A percentile compares a stretch with the other conserved stretches of the same genome.
These are phyloP conservation scores for Ustilago esculenta DNA, from an alignment of 1,284 basidiomycete species.

Conservation along the genomic window DNA sequence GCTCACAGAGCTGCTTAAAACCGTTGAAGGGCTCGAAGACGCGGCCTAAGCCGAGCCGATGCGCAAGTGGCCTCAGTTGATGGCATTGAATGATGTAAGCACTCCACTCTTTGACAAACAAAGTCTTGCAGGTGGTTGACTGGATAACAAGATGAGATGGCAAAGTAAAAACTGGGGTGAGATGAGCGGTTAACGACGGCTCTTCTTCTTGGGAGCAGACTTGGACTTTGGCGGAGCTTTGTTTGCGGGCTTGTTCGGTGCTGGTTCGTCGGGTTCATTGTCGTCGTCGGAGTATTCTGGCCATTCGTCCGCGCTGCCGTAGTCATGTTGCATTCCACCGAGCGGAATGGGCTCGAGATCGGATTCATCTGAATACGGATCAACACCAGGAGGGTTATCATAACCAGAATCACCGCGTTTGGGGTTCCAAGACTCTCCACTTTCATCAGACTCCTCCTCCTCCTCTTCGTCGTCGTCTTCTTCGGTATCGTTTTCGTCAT, in stretches of 20 bases:
- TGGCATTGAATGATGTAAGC: no score
- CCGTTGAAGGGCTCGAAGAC: slow-evolving; percentile 59
- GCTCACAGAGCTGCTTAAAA: slow-evolving; percentile 57
- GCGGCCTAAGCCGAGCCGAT: slow-evolving; percentile 14
- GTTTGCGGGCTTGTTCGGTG: slow-evolving; percentile 7
- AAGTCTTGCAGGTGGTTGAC: no score
- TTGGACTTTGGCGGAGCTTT: not conserved
- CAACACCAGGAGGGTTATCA: slow-evolving; percentile 33
- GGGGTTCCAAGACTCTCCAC: slow-evolving; percentile 18
- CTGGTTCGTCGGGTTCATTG: slow-evolving; percentile 11
- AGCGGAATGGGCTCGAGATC: slow-evolving; percentile 58
- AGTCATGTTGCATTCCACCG: slow-evolving; percentile 47
- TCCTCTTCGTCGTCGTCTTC: slow-evolving; percentile 6
- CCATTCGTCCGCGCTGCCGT: slow-evolving; percentile 36
- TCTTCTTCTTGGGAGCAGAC: slow-evolving; percentile 9
- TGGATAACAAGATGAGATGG: no score
- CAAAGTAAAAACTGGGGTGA: no score
- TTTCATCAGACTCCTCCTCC: slow-evolving; percentile 16
- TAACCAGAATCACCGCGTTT: slow-evolving; percentile 16
- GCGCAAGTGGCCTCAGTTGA: no score
- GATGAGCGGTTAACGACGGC: slow-evolving; percentile 15
- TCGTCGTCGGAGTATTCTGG: slow-evolving; percentile 30
- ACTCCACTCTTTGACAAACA: no score
- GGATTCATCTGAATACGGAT: slow-evolving; percentile 42
- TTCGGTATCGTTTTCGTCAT: not conserved